Base-by-base conservation (phyloP, 148 eudicot genomes). In the Polygonum maritimum region DNA sequence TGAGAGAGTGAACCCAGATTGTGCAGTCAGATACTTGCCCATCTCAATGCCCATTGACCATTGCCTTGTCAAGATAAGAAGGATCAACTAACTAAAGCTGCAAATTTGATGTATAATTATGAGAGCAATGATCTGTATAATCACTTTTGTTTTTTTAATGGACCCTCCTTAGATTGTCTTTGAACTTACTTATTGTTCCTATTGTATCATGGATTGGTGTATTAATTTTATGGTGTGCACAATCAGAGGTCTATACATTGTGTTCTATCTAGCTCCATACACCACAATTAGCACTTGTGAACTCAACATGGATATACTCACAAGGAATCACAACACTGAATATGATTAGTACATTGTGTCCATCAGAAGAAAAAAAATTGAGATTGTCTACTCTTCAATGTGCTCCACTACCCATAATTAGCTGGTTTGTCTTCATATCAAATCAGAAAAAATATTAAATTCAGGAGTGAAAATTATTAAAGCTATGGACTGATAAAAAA, bases 21-120 rank as follows among this genome's bases (percentile, higher is more conserved):
- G 86, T 71, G 48, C 63, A 40, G 26, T 79, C 1, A 79, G 36
- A 73, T 86, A 81, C 78, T 51, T 86, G 63, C 88, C 86, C 3
- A 75, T 77, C 54, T 79, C 82, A 78, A 83, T 80, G 74, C 88
- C 88, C 15, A 39, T 55, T 12, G 86, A 81, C 40, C 78, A 83
- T 78, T 86, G 86, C 77, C 80, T 79, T 69, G 84, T 79, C 36
- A 85, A 52, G 15, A 60, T 83, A 38, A 65, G 55, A 62, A 76
- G 39, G 40, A 63, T 67, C 45, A 67, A 67, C 71, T 65, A 65
- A 65, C 10, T 63, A 1, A 63, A 35, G 19, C 71, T 62, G 39
- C 38, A 62, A 14, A 65, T 5, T 36, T 36, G 4, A 65, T 35
- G 8, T 35, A 65, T 33, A 65, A 13, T 65, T 35, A 65, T 65